phyloP scores from a whole-genome alignment of 1,284 basidiomycete genomes.

The Malassezia globosa region DNA sequence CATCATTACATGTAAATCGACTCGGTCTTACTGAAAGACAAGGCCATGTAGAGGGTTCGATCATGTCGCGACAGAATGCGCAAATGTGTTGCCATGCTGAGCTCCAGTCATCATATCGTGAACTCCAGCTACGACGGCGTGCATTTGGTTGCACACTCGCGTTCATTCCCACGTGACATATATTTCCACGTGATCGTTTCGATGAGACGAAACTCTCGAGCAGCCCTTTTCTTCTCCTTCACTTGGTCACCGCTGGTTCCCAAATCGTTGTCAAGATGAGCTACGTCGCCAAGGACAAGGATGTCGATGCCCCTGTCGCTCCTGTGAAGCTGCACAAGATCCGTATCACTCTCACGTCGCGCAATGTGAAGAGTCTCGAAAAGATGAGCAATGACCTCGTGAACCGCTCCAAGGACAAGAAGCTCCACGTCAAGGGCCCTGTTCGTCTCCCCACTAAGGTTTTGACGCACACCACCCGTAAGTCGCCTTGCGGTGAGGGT shows the following conservation, averaged over 20 bases:
- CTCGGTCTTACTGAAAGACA: too few relatives aligned
- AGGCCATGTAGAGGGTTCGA: too few relatives aligned
- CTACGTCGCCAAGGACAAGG: conserved; percentile 99
- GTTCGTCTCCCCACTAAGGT: conserved; percentile 98
- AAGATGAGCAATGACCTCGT: conserved; percentile 88
- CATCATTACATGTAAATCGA: too few relatives aligned
- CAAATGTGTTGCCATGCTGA: too few relatives aligned
- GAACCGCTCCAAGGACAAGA: conserved; percentile 98
- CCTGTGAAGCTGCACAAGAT: conserved; percentile 97
- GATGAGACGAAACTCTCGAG: too few relatives aligned
- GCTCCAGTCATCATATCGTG: too few relatives aligned
- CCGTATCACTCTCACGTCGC: conserved; percentile 94
- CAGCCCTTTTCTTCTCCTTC: neutral
- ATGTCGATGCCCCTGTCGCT: conserved; percentile 59
- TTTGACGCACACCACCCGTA: conserved; percentile 91
- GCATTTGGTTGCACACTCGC: too few relatives aligned
- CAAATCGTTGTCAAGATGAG: conserved; percentile 62
- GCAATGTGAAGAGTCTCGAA: conserved; percentile 96
- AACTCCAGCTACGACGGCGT: too few relatives aligned
- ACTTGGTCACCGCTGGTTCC: conserved; percentile 51
- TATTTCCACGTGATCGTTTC: too few relatives aligned
- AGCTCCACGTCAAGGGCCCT: conserved; percentile 97
- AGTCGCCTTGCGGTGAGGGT: conserved; percentile 75
- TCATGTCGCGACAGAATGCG: too few relatives aligned
- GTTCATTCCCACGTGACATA: too few relatives aligned